A percentile compares a stretch with the other conserved stretches of the same genome.
Evolutionary conservation across 2,329 filamentous ascomycete species (phyloP).

Genomic region (Colletotrichum sp.): DNA sequence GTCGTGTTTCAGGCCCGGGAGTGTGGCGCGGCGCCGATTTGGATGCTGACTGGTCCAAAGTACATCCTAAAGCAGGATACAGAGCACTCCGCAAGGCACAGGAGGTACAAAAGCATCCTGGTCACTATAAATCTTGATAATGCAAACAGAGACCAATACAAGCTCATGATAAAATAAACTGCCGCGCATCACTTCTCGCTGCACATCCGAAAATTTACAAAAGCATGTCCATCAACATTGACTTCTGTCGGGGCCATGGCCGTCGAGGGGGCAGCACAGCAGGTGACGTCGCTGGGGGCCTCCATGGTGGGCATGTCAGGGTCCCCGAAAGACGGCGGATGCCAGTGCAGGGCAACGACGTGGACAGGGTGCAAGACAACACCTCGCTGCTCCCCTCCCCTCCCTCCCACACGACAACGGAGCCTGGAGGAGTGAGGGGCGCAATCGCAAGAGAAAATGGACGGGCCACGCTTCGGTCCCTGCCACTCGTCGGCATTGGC

Average conservation of each 20-base stretch:
- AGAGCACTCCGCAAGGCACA: not conserved
- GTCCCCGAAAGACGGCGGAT: constrained; percentile 1
- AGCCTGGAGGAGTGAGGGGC: not conserved
- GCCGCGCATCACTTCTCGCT: not conserved
- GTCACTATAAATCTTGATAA: not conserved
- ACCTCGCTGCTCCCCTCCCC: not conserved
- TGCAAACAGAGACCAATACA: not conserved
- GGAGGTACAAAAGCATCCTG: not conserved
- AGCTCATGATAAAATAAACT: not conserved
- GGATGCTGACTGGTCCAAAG: not conserved
- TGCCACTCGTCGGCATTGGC: not conserved
- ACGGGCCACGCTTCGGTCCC: not conserved
- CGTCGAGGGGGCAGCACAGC: not conserved
- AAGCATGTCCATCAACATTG: not conserved
- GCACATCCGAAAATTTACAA: not conserved
- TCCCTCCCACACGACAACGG: not conserved
- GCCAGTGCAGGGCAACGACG: not conserved
- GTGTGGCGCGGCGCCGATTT: constrained; percentile 4
- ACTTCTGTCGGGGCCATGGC: not conserved
- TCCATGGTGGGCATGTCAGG: constrained; percentile 6
- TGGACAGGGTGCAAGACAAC: not conserved
- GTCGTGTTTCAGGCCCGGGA: constrained; percentile 5
- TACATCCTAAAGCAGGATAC: not conserved
- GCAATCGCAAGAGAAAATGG: not conserved
- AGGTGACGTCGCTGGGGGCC: constrained; percentile 17